Conservation (phyloP, 1,139 yeast species). For the Blastobotrys illinoisensis region DNA sequence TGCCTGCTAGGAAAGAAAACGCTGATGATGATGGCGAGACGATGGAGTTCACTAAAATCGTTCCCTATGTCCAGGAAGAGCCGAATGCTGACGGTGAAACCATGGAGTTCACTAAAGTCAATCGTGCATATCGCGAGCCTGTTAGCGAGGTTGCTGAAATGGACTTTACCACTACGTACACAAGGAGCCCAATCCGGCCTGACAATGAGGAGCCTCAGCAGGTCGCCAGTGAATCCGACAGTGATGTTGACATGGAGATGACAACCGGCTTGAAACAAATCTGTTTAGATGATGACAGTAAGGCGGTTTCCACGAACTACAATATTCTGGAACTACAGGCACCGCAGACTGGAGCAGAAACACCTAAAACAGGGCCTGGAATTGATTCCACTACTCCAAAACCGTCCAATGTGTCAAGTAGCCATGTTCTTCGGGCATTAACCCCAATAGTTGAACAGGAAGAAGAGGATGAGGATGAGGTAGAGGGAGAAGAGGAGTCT, state of each 20-base stretch:
- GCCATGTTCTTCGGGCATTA: not conserved
- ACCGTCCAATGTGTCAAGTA: not conserved
- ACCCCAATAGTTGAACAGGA: conserved; percentile 2
- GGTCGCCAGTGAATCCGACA: not conserved
- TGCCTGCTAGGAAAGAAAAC: conserved; percentile 11
- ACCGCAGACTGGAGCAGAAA: not conserved
- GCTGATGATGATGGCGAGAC: conserved; percentile 15
- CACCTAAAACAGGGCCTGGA: not conserved
- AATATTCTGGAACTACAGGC: not conserved
- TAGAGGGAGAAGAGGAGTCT: conserved; percentile 7
- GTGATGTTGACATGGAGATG: not conserved
- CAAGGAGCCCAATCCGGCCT: not conserved
- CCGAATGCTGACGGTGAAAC: not conserved
- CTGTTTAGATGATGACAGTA: not conserved
- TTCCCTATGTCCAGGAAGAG: not conserved
- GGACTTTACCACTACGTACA: conserved; percentile 5
- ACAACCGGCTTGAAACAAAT: not conserved
- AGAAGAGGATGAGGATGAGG: conserved; percentile 4
- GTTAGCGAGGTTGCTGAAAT: not conserved
- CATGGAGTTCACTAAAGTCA: not conserved
- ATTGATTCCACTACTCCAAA: not conserved
- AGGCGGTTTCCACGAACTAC: not conserved
- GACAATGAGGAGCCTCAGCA: not conserved
- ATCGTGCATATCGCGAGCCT: not conserved
- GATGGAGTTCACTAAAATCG: conserved; percentile 22